Evolutionary conservation across 768 basidiomycete species (phyloP).

Genomic region (Calocybe cyanea): DNA sequence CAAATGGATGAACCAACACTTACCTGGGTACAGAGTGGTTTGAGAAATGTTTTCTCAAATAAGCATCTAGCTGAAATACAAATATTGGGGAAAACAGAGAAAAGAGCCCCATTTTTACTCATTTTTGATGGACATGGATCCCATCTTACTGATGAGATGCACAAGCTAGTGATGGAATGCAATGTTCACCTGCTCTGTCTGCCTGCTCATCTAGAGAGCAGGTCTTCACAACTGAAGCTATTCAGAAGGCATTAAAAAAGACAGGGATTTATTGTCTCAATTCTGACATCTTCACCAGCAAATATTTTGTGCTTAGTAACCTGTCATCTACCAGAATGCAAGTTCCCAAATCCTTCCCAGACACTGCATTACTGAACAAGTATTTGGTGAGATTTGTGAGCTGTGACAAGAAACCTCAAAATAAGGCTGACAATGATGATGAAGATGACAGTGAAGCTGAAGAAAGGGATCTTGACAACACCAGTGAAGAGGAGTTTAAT

Average conservation of each 20-base stretch:
- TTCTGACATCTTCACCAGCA: not conserved
- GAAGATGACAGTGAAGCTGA: too few relatives aligned
- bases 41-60: constrained; percentile 32
- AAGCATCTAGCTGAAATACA: constrained; percentile 15
- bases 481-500: too few relatives aligned
- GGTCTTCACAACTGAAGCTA: not conserved
- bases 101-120: constrained; percentile 31
- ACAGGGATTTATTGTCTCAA: not conserved
- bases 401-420: too few relatives aligned
- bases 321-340: too few relatives aligned
- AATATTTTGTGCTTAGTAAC: too few relatives aligned
- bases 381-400: too few relatives aligned
- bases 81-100: constrained; percentile 16
- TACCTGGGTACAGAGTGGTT: constrained; percentile 35
- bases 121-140: constrained; percentile 43
- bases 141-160: constrained; percentile 23
- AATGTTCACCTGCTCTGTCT: constrained; percentile 27
- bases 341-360: too few relatives aligned
- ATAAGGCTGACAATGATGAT: too few relatives aligned
- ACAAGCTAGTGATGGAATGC: constrained; percentile 20
- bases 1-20: constrained; percentile 41
- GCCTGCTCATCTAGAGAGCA: constrained; percentile 23
- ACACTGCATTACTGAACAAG: too few relatives aligned
- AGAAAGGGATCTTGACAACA: too few relatives aligned
- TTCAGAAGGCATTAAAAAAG: not conserved